Conservation (phyloP, 306 rosid genomes). For the Geum urbanum region DNA sequence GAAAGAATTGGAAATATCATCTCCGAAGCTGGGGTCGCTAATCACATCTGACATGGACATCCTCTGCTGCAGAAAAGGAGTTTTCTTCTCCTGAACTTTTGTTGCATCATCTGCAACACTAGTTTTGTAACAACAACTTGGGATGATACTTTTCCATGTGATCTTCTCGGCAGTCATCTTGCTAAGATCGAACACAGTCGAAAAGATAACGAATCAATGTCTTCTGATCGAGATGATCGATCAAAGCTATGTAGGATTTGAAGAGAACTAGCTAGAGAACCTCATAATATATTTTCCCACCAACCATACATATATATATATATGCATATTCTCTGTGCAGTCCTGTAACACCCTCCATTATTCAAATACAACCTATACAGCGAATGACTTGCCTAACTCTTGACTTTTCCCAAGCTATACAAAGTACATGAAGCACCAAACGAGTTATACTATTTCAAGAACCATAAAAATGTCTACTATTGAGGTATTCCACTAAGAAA, state of each 20-base stretch:
- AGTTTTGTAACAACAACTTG: conserved; percentile 62
- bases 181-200: neutral
- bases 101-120: conserved; percentile 15
- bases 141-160: conserved; percentile 70
- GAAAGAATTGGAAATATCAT: conserved; percentile 67
- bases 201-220: too few species aligned
- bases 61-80: conserved; percentile 48
- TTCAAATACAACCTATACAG: conserved; percentile 9
- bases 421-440: conserved; percentile 9
- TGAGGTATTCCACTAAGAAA: conserved; percentile 11
- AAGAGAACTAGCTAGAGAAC: conserved; percentile 13
- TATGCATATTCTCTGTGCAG: neutral
- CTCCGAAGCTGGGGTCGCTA: conserved; percentile 51
- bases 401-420: conserved; percentile 17
- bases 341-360: neutral
- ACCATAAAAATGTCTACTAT: neutral
- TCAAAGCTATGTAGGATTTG: neutral
- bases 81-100: conserved; percentile 24
- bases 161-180: conserved; percentile 44
- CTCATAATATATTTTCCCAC: conserved; percentile 34
- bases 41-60: conserved; percentile 57
- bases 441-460: neutral
- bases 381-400: conserved; percentile 39
- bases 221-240: conserved; percentile 6
- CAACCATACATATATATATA: conserved; percentile 19